phyloP scores from a whole-genome alignment of 306 rosid species.

The Dryas octopetala region DNA sequence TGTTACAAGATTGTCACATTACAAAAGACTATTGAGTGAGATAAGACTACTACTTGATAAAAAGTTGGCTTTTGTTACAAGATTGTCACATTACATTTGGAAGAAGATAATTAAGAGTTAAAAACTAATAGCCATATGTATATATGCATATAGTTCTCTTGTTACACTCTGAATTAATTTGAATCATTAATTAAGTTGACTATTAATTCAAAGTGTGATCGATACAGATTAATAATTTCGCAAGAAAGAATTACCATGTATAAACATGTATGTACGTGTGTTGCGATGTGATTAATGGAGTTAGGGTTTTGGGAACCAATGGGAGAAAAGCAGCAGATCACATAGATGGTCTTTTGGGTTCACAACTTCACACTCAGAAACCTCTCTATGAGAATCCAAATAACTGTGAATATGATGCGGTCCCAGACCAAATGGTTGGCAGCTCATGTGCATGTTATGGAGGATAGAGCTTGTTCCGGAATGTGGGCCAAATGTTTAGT shows the following conservation, averaged over 20 bases:
- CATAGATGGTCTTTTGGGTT: slow-evolving; percentile 4
- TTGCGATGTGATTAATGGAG: background rate
- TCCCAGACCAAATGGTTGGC: slow-evolving; percentile 22
- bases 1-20: background rate
- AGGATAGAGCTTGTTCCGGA: slow-evolving; percentile 11
- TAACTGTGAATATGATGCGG: slow-evolving; percentile 17
- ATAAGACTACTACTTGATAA: background rate
- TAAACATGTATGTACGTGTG: background rate
- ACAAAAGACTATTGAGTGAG: background rate
- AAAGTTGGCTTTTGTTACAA: background rate
- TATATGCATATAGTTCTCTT: too few species aligned
- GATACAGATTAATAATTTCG: too few species aligned
- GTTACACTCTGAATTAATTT: too few species aligned
- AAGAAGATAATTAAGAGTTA: background rate
- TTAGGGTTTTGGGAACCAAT: background rate
- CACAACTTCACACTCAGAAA: background rate
- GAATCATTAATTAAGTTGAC: too few species aligned
- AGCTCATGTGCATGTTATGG: slow-evolving; percentile 21
- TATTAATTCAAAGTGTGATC: too few species aligned
- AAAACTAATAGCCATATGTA: background rate
- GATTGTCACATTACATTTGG: background rate
- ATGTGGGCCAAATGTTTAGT: slow-evolving; percentile 4
- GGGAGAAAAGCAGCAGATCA: background rate
- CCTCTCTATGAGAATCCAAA: slow-evolving; percentile 8
- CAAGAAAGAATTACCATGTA: too few species aligned